A percentile compares a stretch with the other conserved stretches of the same genome.
Evolutionary conservation across 1,139 yeast species (phyloP).

Genomic region (Debaryomyces robertsiae): DNA sequence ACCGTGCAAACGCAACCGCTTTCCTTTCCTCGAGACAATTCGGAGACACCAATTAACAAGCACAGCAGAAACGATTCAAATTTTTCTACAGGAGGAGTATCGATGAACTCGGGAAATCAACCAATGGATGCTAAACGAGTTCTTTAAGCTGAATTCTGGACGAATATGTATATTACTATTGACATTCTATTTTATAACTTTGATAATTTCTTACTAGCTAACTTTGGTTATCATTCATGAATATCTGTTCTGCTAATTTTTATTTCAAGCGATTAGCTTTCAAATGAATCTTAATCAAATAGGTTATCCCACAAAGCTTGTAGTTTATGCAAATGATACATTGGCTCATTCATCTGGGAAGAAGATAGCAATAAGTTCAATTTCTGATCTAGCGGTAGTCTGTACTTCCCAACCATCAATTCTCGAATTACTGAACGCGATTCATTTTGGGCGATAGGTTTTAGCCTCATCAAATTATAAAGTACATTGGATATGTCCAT

Average conservation of each 20-base stretch:
- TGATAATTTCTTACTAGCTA: background rate
- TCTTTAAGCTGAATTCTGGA: slow-evolving; percentile 19
- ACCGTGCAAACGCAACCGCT: slow-evolving; percentile 13
- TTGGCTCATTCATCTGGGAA: slow-evolving; percentile 9
- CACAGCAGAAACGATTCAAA: slow-evolving; percentile 35
- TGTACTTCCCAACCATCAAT: slow-evolving; percentile 15
- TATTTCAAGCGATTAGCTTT: background rate
- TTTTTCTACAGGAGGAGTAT: slow-evolving; percentile 26
- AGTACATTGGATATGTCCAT: slow-evolving; percentile 21
- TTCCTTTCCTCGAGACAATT: slow-evolving; percentile 19
- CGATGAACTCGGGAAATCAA: slow-evolving; percentile 23
- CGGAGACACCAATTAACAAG: slow-evolving; percentile 21
- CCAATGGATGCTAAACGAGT: slow-evolving; percentile 38
- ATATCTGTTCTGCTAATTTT: slow-evolving; percentile 2
- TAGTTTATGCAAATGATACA: slow-evolving; percentile 18
- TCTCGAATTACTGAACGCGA: slow-evolving; percentile 12
- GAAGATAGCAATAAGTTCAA: slow-evolving; percentile 22
- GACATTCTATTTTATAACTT: slow-evolving; percentile 2
- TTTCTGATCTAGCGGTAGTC: slow-evolving; percentile 26
- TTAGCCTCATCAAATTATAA: slow-evolving; percentile 2
- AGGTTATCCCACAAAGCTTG: slow-evolving; percentile 26
- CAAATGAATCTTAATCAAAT: background rate
- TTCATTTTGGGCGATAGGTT: background rate
- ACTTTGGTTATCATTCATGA: background rate
- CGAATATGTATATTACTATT: slow-evolving; percentile 9